Conservation (phyloP, 495 filamentous ascomycete species). For the Daldinia concentrica region DNA sequence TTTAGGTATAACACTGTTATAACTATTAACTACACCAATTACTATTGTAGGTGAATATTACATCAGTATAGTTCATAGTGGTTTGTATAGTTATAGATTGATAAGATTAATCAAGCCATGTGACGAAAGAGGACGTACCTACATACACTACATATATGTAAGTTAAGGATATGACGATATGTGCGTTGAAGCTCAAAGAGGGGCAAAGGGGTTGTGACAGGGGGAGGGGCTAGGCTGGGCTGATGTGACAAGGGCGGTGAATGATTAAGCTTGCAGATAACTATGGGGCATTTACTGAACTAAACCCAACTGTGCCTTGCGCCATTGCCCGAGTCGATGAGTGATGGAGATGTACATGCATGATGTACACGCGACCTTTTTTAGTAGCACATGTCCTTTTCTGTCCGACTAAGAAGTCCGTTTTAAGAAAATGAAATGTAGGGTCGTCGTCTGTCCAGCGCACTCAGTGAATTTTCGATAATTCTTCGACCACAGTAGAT, state of each 20-base stretch:
- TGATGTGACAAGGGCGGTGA: constrained; percentile 38
- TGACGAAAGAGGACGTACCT: not conserved
- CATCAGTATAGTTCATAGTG: not conserved
- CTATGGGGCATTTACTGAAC: not conserved
- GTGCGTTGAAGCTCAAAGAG: not conserved
- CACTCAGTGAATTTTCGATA: not conserved
- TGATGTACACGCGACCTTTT: constrained; percentile 40
- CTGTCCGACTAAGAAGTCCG: not conserved
- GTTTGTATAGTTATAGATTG: not conserved
- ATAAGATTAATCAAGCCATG: not conserved
- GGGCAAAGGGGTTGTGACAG: not conserved
- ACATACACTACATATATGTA: not conserved
- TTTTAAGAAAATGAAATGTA: not conserved
- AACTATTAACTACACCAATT: not conserved
- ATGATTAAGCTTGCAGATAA: constrained; percentile 20
- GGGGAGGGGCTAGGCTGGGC: constrained; percentile 11
- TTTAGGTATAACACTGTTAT: not conserved
- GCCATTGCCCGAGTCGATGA: constrained; percentile 26
- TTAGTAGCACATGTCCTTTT: constrained; percentile 27
- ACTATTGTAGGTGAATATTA: too few species aligned
- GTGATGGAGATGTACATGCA: constrained; percentile 27
- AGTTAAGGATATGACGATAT: constrained; percentile 8
- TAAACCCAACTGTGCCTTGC: constrained; percentile 26
- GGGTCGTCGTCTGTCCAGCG: not conserved
- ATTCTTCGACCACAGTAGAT: not conserved